These are phyloP conservation scores for Trichoderma lentiforme DNA, from an alignment of 2,329 filamentous ascomycete species.

Conservation along the genomic window DNA sequence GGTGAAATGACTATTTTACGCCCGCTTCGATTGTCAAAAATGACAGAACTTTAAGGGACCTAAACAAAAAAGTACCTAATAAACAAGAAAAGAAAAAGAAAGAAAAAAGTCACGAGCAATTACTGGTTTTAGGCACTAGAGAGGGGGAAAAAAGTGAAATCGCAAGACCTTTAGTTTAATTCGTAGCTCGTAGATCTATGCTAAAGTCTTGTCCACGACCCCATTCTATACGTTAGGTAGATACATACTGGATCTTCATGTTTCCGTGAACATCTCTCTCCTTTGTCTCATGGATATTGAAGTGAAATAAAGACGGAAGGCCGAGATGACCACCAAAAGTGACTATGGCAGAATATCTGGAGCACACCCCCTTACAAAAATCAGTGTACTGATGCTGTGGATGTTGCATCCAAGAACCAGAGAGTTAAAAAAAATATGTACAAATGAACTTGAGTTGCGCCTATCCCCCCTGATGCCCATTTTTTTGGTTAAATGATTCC, in stretches of 20 bases:
- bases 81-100: too few species aligned
- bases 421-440: constrained; percentile 28
- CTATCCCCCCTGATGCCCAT: constrained; percentile 16
- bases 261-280: constrained; percentile 6
- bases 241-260: constrained; percentile 11
- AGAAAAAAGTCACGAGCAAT: neutral
- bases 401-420: constrained; percentile 14
- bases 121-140: neutral
- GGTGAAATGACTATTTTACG: neutral
- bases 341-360: constrained; percentile 7
- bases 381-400: constrained; percentile 3
- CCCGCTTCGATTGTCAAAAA: neutral
- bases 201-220: constrained; percentile 11
- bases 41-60: neutral
- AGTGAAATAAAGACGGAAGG: constrained; percentile 6
- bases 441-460: constrained; percentile 25
- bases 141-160: neutral
- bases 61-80: too few species aligned
- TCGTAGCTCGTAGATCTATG: constrained; percentile 28
- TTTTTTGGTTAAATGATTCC: constrained; percentile 22
- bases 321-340: constrained; percentile 6
- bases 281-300: constrained; percentile 13
- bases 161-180: constrained; percentile 14
- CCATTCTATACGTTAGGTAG: constrained; percentile 12
- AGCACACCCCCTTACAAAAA: neutral